Percentiles rank a stretch among this genome's conserved stretches.
Conservation (phyloP, 306 rosid species). For the Cicer cuneatum region DNA sequence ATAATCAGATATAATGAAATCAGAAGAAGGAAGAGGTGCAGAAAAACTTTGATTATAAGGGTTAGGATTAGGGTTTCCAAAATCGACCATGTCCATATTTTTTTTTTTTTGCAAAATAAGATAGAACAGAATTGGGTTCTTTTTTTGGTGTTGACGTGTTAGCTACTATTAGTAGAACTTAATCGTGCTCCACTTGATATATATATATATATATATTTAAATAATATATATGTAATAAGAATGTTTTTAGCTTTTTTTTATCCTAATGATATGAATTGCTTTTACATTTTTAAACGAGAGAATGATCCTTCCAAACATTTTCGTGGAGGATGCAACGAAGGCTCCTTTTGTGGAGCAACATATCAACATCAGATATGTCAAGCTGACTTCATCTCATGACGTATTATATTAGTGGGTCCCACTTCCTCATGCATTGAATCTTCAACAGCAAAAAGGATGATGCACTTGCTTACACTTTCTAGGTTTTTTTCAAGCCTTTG, state of each 20-base stretch:
- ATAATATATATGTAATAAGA: not conserved
- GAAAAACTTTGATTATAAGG: slow-evolving; percentile 17
- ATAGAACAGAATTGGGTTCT: slow-evolving; percentile 9
- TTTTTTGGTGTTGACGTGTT: not conserved
- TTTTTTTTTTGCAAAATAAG: too few species aligned
- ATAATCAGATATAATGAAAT: slow-evolving; percentile 56
- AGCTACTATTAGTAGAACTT: not conserved
- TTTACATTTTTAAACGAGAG: not conserved
- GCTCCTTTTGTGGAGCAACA: slow-evolving; percentile 40
- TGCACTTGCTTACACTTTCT: not conserved
- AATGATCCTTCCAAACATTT: slow-evolving; percentile 54
- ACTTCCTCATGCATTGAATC: not conserved
- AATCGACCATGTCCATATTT: slow-evolving; percentile 57
- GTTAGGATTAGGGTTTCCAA: slow-evolving; percentile 52
- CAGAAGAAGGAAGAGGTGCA: slow-evolving; percentile 28
- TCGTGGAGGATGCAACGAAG: slow-evolving; percentile 57
- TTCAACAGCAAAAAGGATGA: not conserved
- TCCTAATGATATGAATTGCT: not conserved
- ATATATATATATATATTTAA: not conserved
- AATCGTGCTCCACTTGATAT: slow-evolving; percentile 9
- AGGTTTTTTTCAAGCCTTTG: too few species aligned
- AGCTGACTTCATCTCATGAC: slow-evolving; percentile 56
- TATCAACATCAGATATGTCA: slow-evolving; percentile 21
- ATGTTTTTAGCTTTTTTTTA: too few species aligned
- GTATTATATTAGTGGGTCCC: slow-evolving; percentile 6